Conservation (phyloP, 2,329 filamentous ascomycete genomes). For the Apiospora kogelbergensis region DNA sequence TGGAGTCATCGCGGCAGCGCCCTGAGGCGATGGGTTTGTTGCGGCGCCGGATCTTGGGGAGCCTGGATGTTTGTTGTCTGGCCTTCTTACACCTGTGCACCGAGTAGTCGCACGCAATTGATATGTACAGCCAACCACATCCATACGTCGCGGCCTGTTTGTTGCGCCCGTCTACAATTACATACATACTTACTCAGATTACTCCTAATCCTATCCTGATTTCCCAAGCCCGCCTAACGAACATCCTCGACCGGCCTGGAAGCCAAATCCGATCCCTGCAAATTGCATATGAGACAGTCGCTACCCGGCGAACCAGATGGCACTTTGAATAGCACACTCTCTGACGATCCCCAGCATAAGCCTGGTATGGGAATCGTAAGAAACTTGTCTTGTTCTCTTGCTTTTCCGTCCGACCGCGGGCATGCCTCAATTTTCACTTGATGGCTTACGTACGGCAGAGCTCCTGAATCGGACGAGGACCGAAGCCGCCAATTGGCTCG, state of each 20-base stretch:
- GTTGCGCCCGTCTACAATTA: not conserved
- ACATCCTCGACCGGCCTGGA: not conserved
- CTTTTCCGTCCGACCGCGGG: slow-evolving; percentile 1
- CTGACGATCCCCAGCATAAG: not conserved
- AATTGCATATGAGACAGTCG: slow-evolving; percentile 2
- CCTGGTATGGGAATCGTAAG: not conserved
- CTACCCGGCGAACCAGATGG: slow-evolving; percentile 1
- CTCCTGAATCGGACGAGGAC: not conserved
- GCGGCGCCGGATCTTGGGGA: not conserved
- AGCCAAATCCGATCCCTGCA: slow-evolving; percentile 6
- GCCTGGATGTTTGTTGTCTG: no score
- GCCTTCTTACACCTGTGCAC: no score
- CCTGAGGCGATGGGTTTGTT: not conserved
- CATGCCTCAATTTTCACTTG: not conserved
- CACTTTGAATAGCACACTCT: not conserved
- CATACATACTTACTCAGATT: not conserved
- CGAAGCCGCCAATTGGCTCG: not conserved
- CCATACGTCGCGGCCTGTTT: not conserved
- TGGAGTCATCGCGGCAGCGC: slow-evolving; percentile 6
- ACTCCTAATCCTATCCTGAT: not conserved
- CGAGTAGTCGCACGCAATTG: not conserved
- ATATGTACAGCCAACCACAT: not conserved
- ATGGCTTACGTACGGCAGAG: not conserved
- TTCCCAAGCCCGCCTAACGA: not conserved
- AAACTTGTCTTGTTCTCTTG: not conserved